Evolutionary conservation across 2,329 filamentous ascomycete genomes (phyloP).

Genomic region (Dryadomyces quercivorus): DNA sequence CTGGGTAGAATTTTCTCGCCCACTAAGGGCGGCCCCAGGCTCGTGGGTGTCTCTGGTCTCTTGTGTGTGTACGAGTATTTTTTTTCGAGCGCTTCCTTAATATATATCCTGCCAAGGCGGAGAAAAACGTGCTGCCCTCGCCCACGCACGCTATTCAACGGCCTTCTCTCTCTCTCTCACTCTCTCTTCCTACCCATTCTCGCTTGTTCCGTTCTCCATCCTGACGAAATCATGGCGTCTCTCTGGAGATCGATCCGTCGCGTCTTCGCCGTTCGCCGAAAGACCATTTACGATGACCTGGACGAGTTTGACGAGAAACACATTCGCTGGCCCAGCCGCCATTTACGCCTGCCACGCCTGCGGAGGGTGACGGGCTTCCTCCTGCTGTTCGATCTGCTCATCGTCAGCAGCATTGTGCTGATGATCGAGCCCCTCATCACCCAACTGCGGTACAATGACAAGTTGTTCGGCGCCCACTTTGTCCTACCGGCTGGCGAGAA

Average conservation of each 20-base stretch:
- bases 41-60: no score
- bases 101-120: background rate
- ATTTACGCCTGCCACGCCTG: conserved; percentile 5
- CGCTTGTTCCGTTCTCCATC: background rate
- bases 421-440: conserved; percentile 60
- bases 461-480: conserved; percentile 18
- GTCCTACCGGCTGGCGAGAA: conserved; percentile 5
- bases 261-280: background rate
- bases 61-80: no score
- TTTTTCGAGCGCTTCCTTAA: background rate
- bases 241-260: background rate
- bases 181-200: background rate
- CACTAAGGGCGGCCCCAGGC: background rate
- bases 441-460: conserved; percentile 40
- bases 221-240: background rate
- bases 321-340: background rate
- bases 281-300: background rate
- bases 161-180: background rate
- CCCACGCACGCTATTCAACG: background rate
- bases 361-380: conserved; percentile 40
- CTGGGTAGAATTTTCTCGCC: background rate
- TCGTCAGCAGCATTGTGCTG: conserved; percentile 51
- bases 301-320: conserved; percentile 2
- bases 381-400: conserved; percentile 13
- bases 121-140: background rate